Percentiles rank a stretch among this genome's conserved stretches.
These are phyloP conservation scores for Micromonas commoda DNA, from an alignment of 139 green algal species.

Conservation along the genomic window DNA sequence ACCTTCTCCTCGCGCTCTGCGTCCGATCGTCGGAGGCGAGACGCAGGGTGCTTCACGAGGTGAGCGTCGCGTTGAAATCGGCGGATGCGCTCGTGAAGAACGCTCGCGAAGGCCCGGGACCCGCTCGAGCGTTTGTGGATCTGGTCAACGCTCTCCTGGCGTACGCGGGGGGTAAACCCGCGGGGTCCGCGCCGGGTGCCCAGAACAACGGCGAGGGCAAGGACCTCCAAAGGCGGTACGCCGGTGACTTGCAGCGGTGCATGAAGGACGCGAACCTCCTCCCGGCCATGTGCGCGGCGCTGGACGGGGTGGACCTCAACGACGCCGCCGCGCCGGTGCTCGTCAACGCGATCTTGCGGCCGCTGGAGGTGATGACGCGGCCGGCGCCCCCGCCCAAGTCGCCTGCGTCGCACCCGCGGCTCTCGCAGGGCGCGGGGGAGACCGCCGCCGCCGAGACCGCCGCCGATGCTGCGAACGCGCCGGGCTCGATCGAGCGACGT, in stretches of 20 bases:
- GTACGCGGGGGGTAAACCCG: neutral
- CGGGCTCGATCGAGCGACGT: too few relatives aligned
- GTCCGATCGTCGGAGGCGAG: constrained; percentile 72
- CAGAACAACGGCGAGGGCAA: neutral
- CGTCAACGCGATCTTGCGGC: constrained; percentile 63
- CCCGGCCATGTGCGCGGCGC: constrained; percentile 48
- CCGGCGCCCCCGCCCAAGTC: constrained; percentile 26
- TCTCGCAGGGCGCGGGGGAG: too few relatives aligned
- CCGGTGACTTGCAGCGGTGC: constrained; percentile 56
- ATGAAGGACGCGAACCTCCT: constrained; percentile 69
- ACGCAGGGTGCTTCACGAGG: constrained; percentile 62
- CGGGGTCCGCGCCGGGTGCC: too few relatives aligned
- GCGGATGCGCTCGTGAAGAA: neutral
- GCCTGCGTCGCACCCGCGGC: too few relatives aligned
- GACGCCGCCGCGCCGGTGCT: constrained; percentile 52
- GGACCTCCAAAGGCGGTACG: constrained; percentile 27
- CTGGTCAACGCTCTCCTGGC: constrained; percentile 49
- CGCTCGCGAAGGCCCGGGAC: neutral
- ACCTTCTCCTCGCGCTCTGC: constrained; percentile 60
- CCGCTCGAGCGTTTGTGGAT: constrained; percentile 36
- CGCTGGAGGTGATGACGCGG: constrained; percentile 76
- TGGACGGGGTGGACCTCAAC: constrained; percentile 54
- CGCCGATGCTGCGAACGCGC: too few relatives aligned
- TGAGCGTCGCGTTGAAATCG: constrained; percentile 50
- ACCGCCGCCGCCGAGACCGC: too few relatives aligned